Conservation (phyloP, 2,329 filamentous ascomycete genomes). For the Emergomyces pasteurianus region DNA sequence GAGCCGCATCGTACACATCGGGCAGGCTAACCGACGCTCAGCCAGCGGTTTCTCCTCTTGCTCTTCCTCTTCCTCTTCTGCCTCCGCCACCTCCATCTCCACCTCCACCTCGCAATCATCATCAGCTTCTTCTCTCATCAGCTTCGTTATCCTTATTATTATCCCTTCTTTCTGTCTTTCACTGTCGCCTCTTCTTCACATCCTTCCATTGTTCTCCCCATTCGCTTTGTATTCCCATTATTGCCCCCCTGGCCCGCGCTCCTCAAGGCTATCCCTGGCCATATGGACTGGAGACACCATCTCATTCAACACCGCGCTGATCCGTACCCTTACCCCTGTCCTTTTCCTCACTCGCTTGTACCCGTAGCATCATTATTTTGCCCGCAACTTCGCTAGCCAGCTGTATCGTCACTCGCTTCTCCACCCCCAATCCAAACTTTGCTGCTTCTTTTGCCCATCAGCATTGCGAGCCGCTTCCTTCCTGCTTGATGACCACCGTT, state of each 20-base stretch:
- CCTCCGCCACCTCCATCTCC: too few relatives aligned
- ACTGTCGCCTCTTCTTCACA: not conserved
- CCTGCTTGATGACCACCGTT: not conserved
- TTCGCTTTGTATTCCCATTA: not conserved
- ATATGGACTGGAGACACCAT: not conserved
- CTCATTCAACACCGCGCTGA: not conserved
- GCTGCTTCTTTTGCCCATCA: not conserved
- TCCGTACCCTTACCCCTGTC: not conserved
- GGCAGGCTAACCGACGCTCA: not conserved
- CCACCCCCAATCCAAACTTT: not conserved
- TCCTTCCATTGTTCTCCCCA: not conserved
- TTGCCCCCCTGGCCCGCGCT: not conserved
- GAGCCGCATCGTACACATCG: not conserved
- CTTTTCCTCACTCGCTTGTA: not conserved
- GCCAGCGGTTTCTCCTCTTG: not conserved
- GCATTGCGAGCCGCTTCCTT: not conserved
- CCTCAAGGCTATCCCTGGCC: not conserved
- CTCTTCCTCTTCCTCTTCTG: not conserved
- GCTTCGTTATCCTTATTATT: not conserved
- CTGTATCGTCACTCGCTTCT: not conserved
- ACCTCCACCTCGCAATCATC: too few relatives aligned
- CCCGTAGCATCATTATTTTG: not conserved
- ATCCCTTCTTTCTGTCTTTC: conserved; percentile 3
- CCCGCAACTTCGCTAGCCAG: not conserved
- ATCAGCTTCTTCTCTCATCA: conserved; percentile 3